Evolutionary conservation across 352 stramenopile genomes (phyloP).

Genomic region (Phytophthora multivora): DNA sequence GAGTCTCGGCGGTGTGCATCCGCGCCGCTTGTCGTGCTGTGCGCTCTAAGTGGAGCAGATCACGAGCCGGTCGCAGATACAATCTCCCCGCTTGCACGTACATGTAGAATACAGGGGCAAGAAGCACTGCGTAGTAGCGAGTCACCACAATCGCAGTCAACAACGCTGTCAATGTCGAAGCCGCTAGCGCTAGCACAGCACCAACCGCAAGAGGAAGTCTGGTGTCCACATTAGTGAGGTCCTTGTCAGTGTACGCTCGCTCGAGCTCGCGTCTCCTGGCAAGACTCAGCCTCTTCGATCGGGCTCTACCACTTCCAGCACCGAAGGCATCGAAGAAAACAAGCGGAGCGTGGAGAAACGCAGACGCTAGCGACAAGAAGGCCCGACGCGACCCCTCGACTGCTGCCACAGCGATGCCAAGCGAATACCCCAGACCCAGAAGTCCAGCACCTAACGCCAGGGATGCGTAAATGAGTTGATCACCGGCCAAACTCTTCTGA

Average conservation of each 20-base stretch:
- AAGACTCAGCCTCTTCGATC: slow-evolving; percentile 37
- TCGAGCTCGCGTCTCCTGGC: slow-evolving; percentile 33
- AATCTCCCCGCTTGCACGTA: slow-evolving; percentile 64
- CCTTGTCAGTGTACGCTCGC: slow-evolving; percentile 89
- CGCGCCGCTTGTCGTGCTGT: slow-evolving; percentile 58
- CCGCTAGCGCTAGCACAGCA: slow-evolving; percentile 76
- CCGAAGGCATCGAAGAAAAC: slow-evolving; percentile 94
- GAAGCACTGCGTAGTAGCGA: slow-evolving; percentile 79
- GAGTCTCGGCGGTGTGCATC: slow-evolving; percentile 53
- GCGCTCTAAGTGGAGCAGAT: slow-evolving; percentile 67
- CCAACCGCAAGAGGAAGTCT: slow-evolving; percentile 71
- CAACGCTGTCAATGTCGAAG: slow-evolving; percentile 83
- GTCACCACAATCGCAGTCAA: slow-evolving; percentile 83
- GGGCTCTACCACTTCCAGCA: slow-evolving; percentile 29
- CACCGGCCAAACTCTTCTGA: slow-evolving; percentile 75
- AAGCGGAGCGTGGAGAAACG: slow-evolving; percentile 91
- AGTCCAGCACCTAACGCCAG: slow-evolving; percentile 57
- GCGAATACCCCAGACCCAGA: slow-evolving; percentile 61
- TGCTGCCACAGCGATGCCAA: slow-evolving; percentile 60
- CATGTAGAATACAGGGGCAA: slow-evolving; percentile 86
- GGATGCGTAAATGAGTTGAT: slow-evolving; percentile 65
- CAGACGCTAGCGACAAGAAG: slow-evolving; percentile 87
- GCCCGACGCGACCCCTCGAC: slow-evolving; percentile 67
- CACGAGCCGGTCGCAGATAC: slow-evolving; percentile 70
- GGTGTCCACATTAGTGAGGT: slow-evolving; percentile 94